Conservation (phyloP, 441 rosid species). For the Croton setiger region DNA sequence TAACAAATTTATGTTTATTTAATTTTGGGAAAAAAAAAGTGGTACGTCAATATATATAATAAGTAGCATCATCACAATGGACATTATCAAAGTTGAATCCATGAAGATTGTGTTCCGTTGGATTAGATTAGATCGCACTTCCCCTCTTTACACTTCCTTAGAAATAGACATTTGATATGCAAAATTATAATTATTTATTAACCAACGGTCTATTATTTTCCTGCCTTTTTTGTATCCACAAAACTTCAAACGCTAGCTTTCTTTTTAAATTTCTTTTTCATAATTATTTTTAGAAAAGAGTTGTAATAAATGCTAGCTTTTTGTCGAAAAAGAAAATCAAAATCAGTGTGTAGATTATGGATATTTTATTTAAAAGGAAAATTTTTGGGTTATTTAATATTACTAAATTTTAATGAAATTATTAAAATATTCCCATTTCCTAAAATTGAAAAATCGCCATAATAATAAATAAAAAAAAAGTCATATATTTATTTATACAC, state of each 20-base stretch:
- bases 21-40: too few species aligned
- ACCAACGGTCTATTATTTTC: slow-evolving; percentile 10
- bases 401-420: too few species aligned
- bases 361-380: too few species aligned
- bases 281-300: too few species aligned
- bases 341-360: too few species aligned
- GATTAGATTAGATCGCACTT: slow-evolving; percentile 13
- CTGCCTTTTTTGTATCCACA: not conserved
- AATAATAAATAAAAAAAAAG: not conserved
- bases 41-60: too few species aligned
- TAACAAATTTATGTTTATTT: too few species aligned
- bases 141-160: not conserved
- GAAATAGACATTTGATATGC: not conserved
- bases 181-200: not conserved
- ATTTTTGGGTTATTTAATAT: too few species aligned
- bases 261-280: not conserved
- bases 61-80: not conserved
- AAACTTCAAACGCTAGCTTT: not conserved
- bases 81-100: slow-evolving; percentile 12
- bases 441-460: too few species aligned
- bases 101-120: not conserved
- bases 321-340: too few species aligned
- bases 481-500: not conserved
- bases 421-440: too few species aligned
- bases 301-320: too few species aligned